Evolutionary conservation across 345 rosid genomes (phyloP), one percentile per base, ranked within the genome.

Genomic region (Boechera retrofracta): DNA sequence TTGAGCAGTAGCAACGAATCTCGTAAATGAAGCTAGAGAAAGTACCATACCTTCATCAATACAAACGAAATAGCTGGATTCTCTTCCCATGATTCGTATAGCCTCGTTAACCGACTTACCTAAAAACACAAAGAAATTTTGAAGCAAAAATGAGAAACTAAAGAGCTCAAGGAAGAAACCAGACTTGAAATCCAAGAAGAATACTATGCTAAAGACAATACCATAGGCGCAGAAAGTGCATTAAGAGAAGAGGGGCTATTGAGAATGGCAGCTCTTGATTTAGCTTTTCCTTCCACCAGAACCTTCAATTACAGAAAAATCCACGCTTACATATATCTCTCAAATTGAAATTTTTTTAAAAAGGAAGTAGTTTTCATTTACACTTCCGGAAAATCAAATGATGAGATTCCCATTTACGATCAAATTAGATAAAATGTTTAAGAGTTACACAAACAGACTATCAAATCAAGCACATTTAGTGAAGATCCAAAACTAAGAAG

Each of bases 61-160:
- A 92, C 91, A 80, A 90, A 91, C 1, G 96, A 94, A 75, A 91
- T 87, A 71, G 91, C 89, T 0, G 96, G 89, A 56, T 90, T 95
- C 73, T 92, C 98, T 84, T 95, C 96, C 99, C 99, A 95, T 18
- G 92, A 90, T 58, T 89, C 97, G 57, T 92, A 95, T 26, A 95
- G 80, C 83, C 89, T 88, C 68, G 80, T 87, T 63, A 92, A 80
- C 74, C 98, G 84, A 70, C 88, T 85, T 48, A 83, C 89, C 99
- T 89, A 76, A 3, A 76, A 74, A 47, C 61, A 71, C 18, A 10
- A 48, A 55, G 10, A 10, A 33, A 21, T 10, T 2, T 39, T 7
- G 29, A 42, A 65, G 42, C n/a, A 21, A 44, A 12, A 44, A 13
- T 10, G 31, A 35, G 12, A 52, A 24, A 21, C 36, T 5, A 58